Percentiles rank a stretch among this genome's conserved stretches.
Conservation (phyloP, 345 rosid genomes). For the Citropsis articulata region DNA sequence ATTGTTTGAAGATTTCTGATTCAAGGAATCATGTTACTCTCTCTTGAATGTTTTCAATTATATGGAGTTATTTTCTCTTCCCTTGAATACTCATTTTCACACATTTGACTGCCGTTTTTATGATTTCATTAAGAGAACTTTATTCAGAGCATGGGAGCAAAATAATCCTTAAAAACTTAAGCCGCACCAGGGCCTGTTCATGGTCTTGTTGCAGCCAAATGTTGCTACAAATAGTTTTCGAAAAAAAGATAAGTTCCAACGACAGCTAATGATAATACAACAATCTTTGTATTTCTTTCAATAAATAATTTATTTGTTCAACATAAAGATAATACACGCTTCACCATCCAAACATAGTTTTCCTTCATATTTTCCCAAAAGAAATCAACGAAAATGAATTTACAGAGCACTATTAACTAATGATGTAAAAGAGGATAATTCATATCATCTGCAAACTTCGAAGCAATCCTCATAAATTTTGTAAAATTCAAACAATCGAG, state of each 20-base stretch:
- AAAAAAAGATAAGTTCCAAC: not conserved
- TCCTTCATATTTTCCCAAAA: not conserved
- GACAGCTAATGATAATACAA: not conserved
- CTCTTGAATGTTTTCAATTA: not conserved
- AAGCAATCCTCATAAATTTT: not conserved
- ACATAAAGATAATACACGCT: not conserved
- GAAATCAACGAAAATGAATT: conserved; percentile 6
- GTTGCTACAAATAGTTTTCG: not conserved
- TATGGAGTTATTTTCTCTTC: not conserved
- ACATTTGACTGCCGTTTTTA: too few relatives aligned
- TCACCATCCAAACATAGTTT: not conserved
- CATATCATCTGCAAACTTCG: not conserved
- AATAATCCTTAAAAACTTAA: not conserved
- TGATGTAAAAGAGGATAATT: not conserved
- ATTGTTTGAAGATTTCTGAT: not conserved
- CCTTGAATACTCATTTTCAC: not conserved
- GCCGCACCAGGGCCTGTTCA: not conserved
- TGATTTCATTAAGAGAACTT: not conserved
- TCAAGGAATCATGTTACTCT: not conserved
- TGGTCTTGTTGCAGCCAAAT: not conserved
- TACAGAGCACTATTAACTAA: not conserved
- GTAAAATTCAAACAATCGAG: not conserved
- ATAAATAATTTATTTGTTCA: not conserved
- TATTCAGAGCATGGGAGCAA: not conserved
- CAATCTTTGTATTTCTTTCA: not conserved